Percentiles rank a stretch among this genome's conserved stretches.
Evolutionary conservation across 2,329 filamentous ascomycete genomes (phyloP).

Genomic region (Canariomyces notabilis): DNA sequence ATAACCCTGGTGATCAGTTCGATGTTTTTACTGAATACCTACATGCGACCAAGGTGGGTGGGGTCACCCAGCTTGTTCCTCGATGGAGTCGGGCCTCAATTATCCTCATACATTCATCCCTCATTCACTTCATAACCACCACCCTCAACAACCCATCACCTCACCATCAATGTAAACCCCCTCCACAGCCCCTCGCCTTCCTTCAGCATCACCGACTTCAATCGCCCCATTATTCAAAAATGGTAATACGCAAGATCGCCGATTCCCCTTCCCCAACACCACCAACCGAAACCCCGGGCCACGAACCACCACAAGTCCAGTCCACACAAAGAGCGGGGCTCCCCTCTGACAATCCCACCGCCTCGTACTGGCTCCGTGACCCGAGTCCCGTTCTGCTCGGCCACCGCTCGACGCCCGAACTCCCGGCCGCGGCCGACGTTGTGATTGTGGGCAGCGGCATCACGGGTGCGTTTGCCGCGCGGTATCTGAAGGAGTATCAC

Average conservation of each 20-base stretch:
- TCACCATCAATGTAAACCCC: background rate
- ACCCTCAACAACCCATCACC: too few relatives aligned
- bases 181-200: background rate
- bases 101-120: background rate
- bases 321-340: slow-evolving; percentile 39
- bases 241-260: slow-evolving; percentile 12
- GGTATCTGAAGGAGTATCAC: slow-evolving; percentile 47
- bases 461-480: slow-evolving; percentile 66
- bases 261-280: background rate
- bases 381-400: slow-evolving; percentile 60
- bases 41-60: background rate
- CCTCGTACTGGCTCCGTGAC: slow-evolving; percentile 69
- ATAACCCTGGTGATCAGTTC: too few relatives aligned
- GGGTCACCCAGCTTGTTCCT: too few relatives aligned
- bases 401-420: slow-evolving; percentile 59
- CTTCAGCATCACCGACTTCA: background rate
- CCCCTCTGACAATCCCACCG: slow-evolving; percentile 55
- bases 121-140: too few relatives aligned
- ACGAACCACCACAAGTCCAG: slow-evolving; percentile 19
- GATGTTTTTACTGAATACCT: too few relatives aligned
- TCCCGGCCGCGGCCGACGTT: slow-evolving; percentile 61
- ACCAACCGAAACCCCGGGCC: background rate
- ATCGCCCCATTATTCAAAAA: background rate
- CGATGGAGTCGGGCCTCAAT: too few relatives aligned
- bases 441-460: slow-evolving; percentile 73